These are phyloP conservation scores for Penicillium robsamsonii DNA, from an alignment of 495 filamentous ascomycete genomes.

Conservation along the genomic window DNA sequence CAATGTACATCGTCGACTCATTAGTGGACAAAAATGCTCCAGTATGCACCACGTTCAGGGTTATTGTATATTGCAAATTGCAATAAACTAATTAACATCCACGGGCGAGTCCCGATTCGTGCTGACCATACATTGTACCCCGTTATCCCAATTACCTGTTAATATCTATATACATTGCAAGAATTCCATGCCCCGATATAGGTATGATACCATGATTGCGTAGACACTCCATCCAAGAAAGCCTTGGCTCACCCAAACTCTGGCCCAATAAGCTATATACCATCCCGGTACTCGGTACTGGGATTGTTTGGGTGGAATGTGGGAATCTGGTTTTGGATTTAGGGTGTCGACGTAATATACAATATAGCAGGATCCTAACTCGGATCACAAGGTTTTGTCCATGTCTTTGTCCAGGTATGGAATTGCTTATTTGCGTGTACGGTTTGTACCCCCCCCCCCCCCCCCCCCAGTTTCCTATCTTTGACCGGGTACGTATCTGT, in stretches of 20 bases:
- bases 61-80: background rate
- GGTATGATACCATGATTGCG: slow-evolving; percentile 13
- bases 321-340: background rate
- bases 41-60: background rate
- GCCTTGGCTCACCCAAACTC: background rate
- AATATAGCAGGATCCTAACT: background rate
- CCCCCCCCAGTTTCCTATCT: background rate
- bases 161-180: background rate
- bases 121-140: background rate
- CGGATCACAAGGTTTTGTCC: background rate
- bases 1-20: background rate
- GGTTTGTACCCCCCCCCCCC: background rate
- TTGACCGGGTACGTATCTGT: background rate
- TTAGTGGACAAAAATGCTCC: background rate
- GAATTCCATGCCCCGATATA: background rate
- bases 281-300: slow-evolving; percentile 5
- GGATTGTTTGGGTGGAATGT: background rate
- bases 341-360: slow-evolving; percentile 1
- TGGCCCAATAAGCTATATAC: background rate
- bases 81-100: background rate
- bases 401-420: background rate
- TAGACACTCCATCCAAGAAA: background rate
- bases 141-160: background rate
- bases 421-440: background rate
- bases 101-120: background rate